Evolutionary conservation across 2,329 filamentous ascomycete species (phyloP).

Genomic region (Diaporthe ampelina): DNA sequence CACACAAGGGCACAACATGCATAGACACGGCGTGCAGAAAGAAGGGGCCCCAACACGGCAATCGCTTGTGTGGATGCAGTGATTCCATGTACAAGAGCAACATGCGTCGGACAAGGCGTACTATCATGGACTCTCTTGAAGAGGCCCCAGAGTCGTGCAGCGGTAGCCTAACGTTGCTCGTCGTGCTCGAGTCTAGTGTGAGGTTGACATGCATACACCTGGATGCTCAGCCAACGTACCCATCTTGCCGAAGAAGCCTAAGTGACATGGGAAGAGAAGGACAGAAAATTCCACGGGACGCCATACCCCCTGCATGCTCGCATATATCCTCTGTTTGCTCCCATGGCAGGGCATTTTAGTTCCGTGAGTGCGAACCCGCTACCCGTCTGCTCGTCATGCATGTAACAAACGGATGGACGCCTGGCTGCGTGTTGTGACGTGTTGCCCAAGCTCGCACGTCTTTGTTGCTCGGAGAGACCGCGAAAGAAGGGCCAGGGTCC

Average conservation of each 20-base stretch:
- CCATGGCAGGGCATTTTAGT: background rate
- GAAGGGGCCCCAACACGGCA: constrained; percentile 43
- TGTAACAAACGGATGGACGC: constrained; percentile 31
- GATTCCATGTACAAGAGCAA: constrained; percentile 38
- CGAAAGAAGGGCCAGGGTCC: background rate
- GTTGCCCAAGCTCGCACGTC: background rate
- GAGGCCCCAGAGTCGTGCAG: constrained; percentile 18
- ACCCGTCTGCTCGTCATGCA: constrained; percentile 1
- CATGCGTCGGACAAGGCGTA: constrained; percentile 28
- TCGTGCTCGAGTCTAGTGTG: constrained; percentile 34
- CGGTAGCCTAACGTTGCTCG: constrained; percentile 11
- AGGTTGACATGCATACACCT: constrained; percentile 5
- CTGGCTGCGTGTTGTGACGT: constrained; percentile 33
- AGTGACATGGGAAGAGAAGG: background rate
- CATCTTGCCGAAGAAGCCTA: background rate
- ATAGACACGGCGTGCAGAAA: constrained; percentile 42
- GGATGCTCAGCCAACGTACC: background rate
- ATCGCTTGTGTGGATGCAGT: constrained; percentile 35
- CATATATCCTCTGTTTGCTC: constrained; percentile 33
- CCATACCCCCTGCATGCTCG: background rate
- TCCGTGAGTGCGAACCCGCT: background rate
- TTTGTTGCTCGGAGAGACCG: background rate
- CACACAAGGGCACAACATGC: constrained; percentile 6
- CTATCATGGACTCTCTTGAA: constrained; percentile 37
- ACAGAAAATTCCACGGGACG: background rate